Percentiles rank a stretch among this genome's conserved stretches.
phyloP scores from a whole-genome alignment of 371 early-diverging fungal species.

The Actinomucor elegans region DNA sequence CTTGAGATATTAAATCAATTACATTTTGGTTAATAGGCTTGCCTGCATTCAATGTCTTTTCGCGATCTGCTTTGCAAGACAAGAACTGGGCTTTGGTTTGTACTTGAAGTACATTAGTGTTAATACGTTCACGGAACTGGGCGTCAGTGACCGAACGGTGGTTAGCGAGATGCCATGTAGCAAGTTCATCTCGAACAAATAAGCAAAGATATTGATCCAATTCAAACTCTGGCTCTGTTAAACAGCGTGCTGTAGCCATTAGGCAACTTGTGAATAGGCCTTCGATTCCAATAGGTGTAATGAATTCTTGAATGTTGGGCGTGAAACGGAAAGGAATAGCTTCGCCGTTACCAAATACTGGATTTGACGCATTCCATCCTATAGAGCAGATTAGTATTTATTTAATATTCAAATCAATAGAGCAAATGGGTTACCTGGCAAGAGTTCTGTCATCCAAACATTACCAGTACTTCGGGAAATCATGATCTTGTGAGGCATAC shows the following conservation, averaged over 20 bases:
- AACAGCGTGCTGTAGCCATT: constrained; percentile 76
- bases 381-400: too few relatives aligned
- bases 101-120: constrained; percentile 71
- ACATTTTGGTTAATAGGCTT: constrained; percentile 77
- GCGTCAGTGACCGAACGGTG: constrained; percentile 61
- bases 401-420: too few relatives aligned
- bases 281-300: constrained; percentile 90
- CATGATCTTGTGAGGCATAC: constrained; percentile 84
- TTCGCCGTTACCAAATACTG: constrained; percentile 58
- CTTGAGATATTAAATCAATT: constrained; percentile 85
- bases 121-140: constrained; percentile 64
- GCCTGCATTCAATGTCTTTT: constrained; percentile 52
- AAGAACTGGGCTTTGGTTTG: constrained; percentile 70
- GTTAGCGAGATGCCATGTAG: constrained; percentile 68
- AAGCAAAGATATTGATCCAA: constrained; percentile 81
- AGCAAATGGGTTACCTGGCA: constrained; percentile 71
- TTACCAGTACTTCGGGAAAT: constrained; percentile 85
- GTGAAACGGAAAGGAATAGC: constrained; percentile 97
- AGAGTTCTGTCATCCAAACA: constrained; percentile 78
- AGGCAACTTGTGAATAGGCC: constrained; percentile 84
- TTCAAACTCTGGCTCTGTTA: constrained; percentile 81
- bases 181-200: constrained; percentile 90
- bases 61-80: constrained; percentile 75
- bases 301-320: constrained; percentile 93
- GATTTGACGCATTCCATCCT: constrained; percentile 39